A percentile compares a stretch with the other conserved stretches of the same genome.
phyloP scores from a whole-genome alignment of 495 filamentous ascomycete genomes.

The Podospora anserina region DNA sequence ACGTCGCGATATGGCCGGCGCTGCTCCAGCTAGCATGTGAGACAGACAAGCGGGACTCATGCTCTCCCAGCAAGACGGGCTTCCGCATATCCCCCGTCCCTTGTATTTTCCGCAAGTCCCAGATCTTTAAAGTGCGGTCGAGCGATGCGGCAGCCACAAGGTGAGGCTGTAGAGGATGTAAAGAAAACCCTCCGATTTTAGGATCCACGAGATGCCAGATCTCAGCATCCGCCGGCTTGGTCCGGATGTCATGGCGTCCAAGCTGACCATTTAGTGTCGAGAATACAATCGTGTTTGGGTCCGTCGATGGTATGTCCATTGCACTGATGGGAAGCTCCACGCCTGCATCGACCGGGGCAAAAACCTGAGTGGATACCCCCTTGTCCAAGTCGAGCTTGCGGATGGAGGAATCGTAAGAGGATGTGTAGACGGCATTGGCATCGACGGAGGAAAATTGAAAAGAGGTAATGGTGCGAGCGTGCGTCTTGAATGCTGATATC shows the following conservation, averaged over 20 bases:
- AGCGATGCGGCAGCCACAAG: constrained; percentile 87
- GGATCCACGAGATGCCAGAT: constrained; percentile 79
- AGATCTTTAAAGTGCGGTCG: constrained; percentile 84
- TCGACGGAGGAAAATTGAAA: constrained; percentile 75
- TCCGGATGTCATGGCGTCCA: constrained; percentile 73
- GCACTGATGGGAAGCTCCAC: constrained; percentile 77
- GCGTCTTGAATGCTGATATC: constrained; percentile 82
- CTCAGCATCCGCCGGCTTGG: constrained; percentile 52
- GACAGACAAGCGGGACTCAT: constrained; percentile 77
- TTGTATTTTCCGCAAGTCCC: constrained; percentile 83
- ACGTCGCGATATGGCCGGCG: constrained; percentile 79
- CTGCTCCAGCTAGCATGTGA: constrained; percentile 86
- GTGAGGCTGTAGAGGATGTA: constrained; percentile 74
- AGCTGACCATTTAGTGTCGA: constrained; percentile 78
- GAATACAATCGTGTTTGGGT: constrained; percentile 78
- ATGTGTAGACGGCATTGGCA: constrained; percentile 69
- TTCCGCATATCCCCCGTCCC: constrained; percentile 47
- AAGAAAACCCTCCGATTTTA: constrained; percentile 91
- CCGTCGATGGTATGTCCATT: constrained; percentile 67
- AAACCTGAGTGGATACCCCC: constrained; percentile 72
- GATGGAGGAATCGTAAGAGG: constrained; percentile 93
- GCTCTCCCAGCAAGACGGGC: constrained; percentile 73
- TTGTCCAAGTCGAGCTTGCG: constrained; percentile 81
- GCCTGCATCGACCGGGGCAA: constrained; percentile 63
- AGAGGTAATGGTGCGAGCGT: constrained; percentile 81